Evolutionary conservation across 495 filamentous ascomycete genomes (phyloP).

Genomic region (Friedmanniomyces simplex): DNA sequence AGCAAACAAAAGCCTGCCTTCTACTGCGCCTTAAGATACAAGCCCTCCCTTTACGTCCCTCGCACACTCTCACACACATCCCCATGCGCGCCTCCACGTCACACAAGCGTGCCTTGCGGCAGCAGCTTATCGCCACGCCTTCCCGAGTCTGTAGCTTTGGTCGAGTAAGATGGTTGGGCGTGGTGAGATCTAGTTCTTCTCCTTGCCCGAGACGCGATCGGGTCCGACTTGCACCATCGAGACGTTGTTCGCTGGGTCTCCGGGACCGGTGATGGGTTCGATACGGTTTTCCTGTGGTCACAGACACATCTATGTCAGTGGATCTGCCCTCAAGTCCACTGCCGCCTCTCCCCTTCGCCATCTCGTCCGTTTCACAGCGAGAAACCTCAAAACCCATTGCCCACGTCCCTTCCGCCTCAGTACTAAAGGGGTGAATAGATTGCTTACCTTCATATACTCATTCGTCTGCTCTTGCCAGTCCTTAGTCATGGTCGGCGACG

Average conservation of each 20-base stretch:
- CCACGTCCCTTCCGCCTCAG: no score
- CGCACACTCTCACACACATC: not conserved
- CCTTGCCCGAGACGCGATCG: not conserved
- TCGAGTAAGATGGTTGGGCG: not conserved
- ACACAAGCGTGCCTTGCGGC: not conserved
- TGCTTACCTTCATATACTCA: slow-evolving; percentile 80
- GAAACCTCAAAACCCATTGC: no score
- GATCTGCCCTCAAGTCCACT: no score
- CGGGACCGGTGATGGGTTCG: slow-evolving; percentile 82
- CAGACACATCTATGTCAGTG: not conserved
- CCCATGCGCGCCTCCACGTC: not conserved
- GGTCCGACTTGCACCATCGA: slow-evolving; percentile 66
- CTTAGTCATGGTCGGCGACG: slow-evolving; percentile 81
- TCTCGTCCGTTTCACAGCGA: no score
- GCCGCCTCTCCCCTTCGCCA: no score
- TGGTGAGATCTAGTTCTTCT: not conserved
- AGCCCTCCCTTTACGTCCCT: not conserved
- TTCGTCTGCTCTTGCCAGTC: slow-evolving; percentile 90
- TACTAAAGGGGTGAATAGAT: no score
- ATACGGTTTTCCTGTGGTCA: slow-evolving; percentile 60
- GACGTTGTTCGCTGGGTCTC: slow-evolving; percentile 66
- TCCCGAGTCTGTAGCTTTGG: not conserved
- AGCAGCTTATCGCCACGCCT: not conserved
- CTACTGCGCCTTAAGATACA: not conserved
- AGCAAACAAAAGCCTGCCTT: not conserved